phyloP scores from a whole-genome alignment of 1,284 basidiomycete species.

The Omphalotus olearius region DNA sequence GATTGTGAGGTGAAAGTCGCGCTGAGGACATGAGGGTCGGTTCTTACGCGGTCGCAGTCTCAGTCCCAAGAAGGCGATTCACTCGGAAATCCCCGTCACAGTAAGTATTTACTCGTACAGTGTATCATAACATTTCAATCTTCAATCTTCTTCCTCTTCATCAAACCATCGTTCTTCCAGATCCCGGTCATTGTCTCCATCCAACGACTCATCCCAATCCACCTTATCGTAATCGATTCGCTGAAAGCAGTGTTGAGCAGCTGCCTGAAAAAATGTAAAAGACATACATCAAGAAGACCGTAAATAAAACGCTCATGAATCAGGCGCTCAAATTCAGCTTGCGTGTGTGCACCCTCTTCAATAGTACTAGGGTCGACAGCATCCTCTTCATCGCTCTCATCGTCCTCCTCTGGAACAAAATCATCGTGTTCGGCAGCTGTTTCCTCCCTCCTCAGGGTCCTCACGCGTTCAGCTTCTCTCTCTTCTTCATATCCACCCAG shows the following conservation, averaged over 20 bases:
- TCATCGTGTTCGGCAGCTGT: constrained; percentile 32
- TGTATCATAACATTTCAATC: too few species aligned
- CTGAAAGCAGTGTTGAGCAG: constrained; percentile 29
- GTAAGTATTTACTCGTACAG: too few species aligned
- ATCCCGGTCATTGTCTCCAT: constrained; percentile 54
- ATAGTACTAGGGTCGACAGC: constrained; percentile 11
- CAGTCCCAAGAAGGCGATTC: too few species aligned
- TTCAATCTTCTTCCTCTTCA: constrained; percentile 48
- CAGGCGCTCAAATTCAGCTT: constrained; percentile 49
- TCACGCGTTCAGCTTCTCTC: constrained; percentile 58
- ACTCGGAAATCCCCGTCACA: too few species aligned
- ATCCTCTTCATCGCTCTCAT: constrained; percentile 42
- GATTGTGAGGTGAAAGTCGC: constrained; percentile 1
- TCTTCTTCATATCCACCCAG: constrained; percentile 73
- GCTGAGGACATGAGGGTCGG: constrained; percentile 26
- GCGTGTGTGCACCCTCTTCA: constrained; percentile 36
- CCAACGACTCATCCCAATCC: constrained; percentile 75
- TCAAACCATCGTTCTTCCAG: constrained; percentile 75
- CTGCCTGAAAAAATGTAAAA: not conserved
- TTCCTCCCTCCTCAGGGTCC: constrained; percentile 40
- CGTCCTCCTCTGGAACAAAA: constrained; percentile 63
- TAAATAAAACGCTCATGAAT: constrained; percentile 72
- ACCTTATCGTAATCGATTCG: constrained; percentile 65
- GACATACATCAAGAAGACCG: constrained; percentile 64
- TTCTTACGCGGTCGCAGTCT: constrained; percentile 32